A percentile compares a stretch with the other conserved stretches of the same genome.
Conservation (phyloP, 78 protist species). For the Chrysochromulina parva region DNA sequence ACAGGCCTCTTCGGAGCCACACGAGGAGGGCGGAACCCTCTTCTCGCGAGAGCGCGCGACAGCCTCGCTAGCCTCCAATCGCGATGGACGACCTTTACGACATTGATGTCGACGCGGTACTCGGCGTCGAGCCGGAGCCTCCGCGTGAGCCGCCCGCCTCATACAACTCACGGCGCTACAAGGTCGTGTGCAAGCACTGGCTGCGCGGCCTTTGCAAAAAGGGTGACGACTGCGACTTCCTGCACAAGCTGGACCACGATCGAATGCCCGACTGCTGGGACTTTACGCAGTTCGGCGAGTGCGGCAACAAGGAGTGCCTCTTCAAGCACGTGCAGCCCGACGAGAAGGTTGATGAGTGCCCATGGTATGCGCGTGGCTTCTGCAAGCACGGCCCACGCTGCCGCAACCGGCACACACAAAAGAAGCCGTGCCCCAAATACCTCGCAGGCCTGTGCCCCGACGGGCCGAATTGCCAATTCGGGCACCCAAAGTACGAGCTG, state of each 20-base stretch:
- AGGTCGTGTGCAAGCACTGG: conserved; percentile 90
- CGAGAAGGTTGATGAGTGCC: conserved; percentile 73
- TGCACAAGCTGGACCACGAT: conserved; percentile 77
- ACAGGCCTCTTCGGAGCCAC: too few relatives aligned
- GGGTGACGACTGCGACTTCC: conserved; percentile 87
- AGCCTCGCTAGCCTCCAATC: not conserved
- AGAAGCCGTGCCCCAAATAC: conserved; percentile 71
- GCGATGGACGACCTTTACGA: not conserved
- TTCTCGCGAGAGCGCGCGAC: too few relatives aligned
- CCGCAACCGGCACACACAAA: conserved; percentile 62
- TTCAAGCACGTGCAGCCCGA: conserved; percentile 79
- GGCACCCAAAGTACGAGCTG: conserved; percentile 42
- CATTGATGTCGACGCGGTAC: not conserved
- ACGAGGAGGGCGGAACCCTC: too few relatives aligned
- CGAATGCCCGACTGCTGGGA: conserved; percentile 87
- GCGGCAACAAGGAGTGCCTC: conserved; percentile 80
- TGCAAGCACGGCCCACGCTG: conserved; percentile 82
- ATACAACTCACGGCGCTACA: not conserved
- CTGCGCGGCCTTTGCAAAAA: conserved; percentile 87
- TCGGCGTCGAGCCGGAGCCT: not conserved
- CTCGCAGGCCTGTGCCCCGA: conserved; percentile 87
- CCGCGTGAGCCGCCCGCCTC: too few relatives aligned
- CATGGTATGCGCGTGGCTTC: conserved; percentile 86
- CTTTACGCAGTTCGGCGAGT: conserved; percentile 62
- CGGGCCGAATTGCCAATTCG: conserved; percentile 78